Conservation (phyloP, 2,329 filamentous ascomycete species). For the Lecanosticta acicola region DNA sequence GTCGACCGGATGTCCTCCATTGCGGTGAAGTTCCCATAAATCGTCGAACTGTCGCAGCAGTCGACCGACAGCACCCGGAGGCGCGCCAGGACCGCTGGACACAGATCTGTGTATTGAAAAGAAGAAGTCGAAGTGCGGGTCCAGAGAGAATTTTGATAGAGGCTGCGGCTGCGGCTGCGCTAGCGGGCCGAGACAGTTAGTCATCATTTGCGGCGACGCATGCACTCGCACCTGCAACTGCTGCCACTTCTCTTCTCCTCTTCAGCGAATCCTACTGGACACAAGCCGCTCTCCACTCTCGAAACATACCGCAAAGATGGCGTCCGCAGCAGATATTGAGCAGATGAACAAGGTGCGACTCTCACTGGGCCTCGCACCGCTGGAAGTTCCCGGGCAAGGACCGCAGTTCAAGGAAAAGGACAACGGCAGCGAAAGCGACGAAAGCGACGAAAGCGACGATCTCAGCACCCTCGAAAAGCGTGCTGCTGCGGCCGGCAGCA, state of each 20-base stretch:
- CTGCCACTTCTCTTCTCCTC: too few relatives aligned
- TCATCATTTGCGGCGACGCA: neutral
- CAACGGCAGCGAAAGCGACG: slow-evolving; percentile 45
- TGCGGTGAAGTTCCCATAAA: slow-evolving; percentile 63
- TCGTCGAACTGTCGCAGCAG: slow-evolving; percentile 79
- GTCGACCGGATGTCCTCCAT: slow-evolving; percentile 92
- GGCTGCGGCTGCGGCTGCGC: neutral
- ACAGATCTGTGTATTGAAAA: slow-evolving; percentile 66
- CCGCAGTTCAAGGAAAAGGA: slow-evolving; percentile 54
- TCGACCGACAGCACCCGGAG: slow-evolving; percentile 61
- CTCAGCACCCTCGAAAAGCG: slow-evolving; percentile 80
- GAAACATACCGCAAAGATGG: slow-evolving; percentile 21
- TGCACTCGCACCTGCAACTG: too few relatives aligned
- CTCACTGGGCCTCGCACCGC: slow-evolving; percentile 81
- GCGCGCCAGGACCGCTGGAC: slow-evolving; percentile 67
- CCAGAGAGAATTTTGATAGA: slow-evolving; percentile 10
- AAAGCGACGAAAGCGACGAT: slow-evolving; percentile 58
- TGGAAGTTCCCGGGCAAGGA: slow-evolving; percentile 71
- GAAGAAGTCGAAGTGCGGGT: slow-evolving; percentile 25
- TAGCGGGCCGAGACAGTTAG: neutral
- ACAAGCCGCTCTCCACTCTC: neutral
- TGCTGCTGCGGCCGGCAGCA: slow-evolving; percentile 66
- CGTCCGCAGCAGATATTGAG: slow-evolving; percentile 63
- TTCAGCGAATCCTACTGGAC: too few relatives aligned
- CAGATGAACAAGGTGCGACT: slow-evolving; percentile 89